phyloP scores from a whole-genome alignment of 495 filamentous ascomycete species.

The Penicillium longicatenatum region DNA sequence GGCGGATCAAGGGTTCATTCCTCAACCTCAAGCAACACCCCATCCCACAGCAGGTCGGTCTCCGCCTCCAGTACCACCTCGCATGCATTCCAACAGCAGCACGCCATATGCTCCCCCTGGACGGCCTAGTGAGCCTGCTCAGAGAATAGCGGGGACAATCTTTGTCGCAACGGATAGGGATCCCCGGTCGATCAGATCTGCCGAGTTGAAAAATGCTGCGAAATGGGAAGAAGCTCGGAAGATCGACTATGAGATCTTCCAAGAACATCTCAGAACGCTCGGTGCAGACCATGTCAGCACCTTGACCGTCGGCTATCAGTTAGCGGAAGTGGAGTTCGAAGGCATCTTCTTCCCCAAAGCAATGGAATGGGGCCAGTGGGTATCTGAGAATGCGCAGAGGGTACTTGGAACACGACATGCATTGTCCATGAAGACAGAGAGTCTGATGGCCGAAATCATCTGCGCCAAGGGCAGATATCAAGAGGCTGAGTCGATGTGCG shows the following conservation, averaged over 20 bases:
- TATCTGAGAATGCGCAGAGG: constrained; percentile 33
- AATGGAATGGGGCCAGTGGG: constrained; percentile 38
- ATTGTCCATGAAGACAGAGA: constrained; percentile 38
- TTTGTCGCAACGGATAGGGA: constrained; percentile 33
- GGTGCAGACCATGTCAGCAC: constrained; percentile 41
- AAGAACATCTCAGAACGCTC: constrained; percentile 35
- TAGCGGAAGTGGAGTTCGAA: constrained; percentile 36
- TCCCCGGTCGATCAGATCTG: constrained; percentile 31
- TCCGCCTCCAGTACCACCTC: constrained; percentile 35
- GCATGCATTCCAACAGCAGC: constrained; percentile 38
- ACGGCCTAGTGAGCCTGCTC: constrained; percentile 11
- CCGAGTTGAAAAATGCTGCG: constrained; percentile 32
- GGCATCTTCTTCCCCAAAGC: constrained; percentile 31
- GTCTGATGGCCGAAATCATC: constrained; percentile 35
- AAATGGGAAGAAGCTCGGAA: constrained; percentile 38
- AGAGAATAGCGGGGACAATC: constrained; percentile 22
- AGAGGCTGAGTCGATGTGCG: constrained; percentile 38
- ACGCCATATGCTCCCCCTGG: constrained; percentile 29
- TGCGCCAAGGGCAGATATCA: constrained; percentile 30
- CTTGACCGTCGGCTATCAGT: constrained; percentile 32
- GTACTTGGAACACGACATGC: constrained; percentile 36
- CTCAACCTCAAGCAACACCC: constrained; percentile 29
- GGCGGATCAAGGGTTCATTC: constrained; percentile 38
- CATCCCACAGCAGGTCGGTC: constrained; percentile 8
- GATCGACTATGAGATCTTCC: constrained; percentile 40